These are phyloP conservation scores for Chiua sp. DNA, from an alignment of 1,284 basidiomycete genomes.

Conservation along the genomic window DNA sequence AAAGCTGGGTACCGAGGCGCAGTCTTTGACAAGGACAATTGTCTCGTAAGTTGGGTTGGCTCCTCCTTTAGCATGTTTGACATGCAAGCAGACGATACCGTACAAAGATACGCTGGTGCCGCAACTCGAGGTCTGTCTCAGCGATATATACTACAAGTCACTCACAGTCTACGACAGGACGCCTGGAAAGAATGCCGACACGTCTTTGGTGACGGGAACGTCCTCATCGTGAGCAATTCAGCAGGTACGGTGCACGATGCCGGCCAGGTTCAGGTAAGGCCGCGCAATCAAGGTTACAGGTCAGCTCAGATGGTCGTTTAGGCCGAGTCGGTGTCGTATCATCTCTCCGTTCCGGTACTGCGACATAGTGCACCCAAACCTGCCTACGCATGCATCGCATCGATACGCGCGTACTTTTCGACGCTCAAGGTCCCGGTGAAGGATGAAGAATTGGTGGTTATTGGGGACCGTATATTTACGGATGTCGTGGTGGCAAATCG, in stretches of 20 bases:
- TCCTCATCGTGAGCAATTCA: constrained; percentile 94
- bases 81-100: constrained; percentile 69
- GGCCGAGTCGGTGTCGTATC: constrained; percentile 85
- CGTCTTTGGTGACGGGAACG: constrained; percentile 79
- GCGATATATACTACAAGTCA: not conserved
- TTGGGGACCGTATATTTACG: constrained; percentile 93
- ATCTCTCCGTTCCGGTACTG: constrained; percentile 84
- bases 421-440: constrained; percentile 49
- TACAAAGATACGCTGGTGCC: constrained; percentile 76
- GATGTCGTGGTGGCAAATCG: constrained; percentile 89
- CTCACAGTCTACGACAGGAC: constrained; percentile 47
- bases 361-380: constrained; percentile 77
- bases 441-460: constrained; percentile 72
- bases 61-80: not conserved
- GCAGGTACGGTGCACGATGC: constrained; percentile 85
- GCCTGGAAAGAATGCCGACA: constrained; percentile 79
- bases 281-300: not conserved
- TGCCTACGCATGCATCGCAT: constrained; percentile 57
- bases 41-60: constrained; percentile 63
- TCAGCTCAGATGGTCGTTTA: constrained; percentile 36
- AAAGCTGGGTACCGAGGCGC: constrained; percentile 84
- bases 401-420: constrained; percentile 58
- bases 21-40: constrained; percentile 98
- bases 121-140: constrained; percentile 61
- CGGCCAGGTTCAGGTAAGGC: constrained; percentile 75